Evolutionary conservation across 169 alveolate genomes (phyloP), one percentile per base, ranked within the genome.

Genomic region (Plasmodium cynomolgi): DNA sequence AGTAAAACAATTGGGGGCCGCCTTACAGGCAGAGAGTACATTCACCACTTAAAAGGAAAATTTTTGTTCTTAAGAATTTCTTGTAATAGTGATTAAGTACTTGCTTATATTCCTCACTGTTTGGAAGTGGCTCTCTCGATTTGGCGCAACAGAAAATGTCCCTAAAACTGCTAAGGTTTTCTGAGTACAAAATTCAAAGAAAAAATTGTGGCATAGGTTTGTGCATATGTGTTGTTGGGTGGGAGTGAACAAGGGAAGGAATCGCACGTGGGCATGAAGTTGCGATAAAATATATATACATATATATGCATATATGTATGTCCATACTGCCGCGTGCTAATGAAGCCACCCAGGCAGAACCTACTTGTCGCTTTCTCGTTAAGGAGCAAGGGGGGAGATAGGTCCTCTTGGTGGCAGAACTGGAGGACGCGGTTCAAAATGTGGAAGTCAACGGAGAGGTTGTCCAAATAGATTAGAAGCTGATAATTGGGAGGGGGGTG

Each of bases 381-480:
- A 20, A 58, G 26, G 47, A 90, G 74, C 17, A 47, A 90, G 34
- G 72, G 62, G 47, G 90, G 72, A 11, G 17, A 58, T 26, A 80
- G n/a, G 47, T 90, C 34, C 41, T 26, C 39, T 20, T 74, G 41
- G 3, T 2, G 31, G 50, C 29, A 80, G 33, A 90, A 90, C 2
- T 68, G 84, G 4, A 90, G 20, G 17, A 80, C 74, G 54, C n/a
- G 50, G 75, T 68, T 80, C 33, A 90, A 80, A 23, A 90, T 79
- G 33, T 90, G 91, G 73, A 90, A 90, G 54, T 90, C 94, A 20
- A 68, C 73, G 71, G 84, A 62, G 37, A 90, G 83, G 23, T 80
- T 68, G 26, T 90, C 81, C 77, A 90, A 15, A 44, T 80, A 90
- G 8, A 68, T 90, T 33, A 81, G 81, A 13, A 90, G 13, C 94